Conservation (phyloP, 768 basidiomycete genomes). For the Agrocybe chaxingu region DNA sequence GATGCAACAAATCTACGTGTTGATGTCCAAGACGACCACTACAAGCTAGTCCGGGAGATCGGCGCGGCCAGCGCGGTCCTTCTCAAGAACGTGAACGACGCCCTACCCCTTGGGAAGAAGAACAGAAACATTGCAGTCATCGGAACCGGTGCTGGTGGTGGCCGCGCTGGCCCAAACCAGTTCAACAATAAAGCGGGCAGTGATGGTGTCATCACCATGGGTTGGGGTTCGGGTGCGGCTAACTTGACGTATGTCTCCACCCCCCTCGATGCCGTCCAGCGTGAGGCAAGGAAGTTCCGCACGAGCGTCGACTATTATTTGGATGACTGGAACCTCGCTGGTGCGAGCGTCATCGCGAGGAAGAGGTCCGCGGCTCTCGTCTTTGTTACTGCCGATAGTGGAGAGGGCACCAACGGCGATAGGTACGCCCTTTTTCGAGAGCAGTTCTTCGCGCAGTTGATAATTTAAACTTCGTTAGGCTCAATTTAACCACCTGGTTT, state of each 20-base stretch:
- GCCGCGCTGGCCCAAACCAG: constrained; percentile 65
- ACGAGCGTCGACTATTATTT: constrained; percentile 67
- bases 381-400: constrained; percentile 80
- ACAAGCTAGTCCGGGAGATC: constrained; percentile 63
- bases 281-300: constrained; percentile 61
- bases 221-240: constrained; percentile 87
- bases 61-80: constrained; percentile 76
- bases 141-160: constrained; percentile 66
- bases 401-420: constrained; percentile 82
- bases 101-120: constrained; percentile 47
- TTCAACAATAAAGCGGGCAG: constrained; percentile 58
- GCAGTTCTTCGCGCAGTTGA: background rate
- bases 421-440: constrained; percentile 31
- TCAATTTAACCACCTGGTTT: constrained; percentile 34
- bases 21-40: constrained; percentile 71
- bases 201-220: constrained; percentile 80
- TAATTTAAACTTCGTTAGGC: constrained; percentile 4
- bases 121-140: constrained; percentile 54
- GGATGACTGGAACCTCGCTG: constrained; percentile 60
- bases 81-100: constrained; percentile 63
- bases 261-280: constrained; percentile 82
- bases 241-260: constrained; percentile 79
- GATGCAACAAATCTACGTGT: constrained; percentile 55
- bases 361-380: constrained; percentile 68
- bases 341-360: constrained; percentile 45